Base-by-base conservation (phyloP, 2,329 filamentous ascomycete species). In the Pestalotiopsis sp. region DNA sequence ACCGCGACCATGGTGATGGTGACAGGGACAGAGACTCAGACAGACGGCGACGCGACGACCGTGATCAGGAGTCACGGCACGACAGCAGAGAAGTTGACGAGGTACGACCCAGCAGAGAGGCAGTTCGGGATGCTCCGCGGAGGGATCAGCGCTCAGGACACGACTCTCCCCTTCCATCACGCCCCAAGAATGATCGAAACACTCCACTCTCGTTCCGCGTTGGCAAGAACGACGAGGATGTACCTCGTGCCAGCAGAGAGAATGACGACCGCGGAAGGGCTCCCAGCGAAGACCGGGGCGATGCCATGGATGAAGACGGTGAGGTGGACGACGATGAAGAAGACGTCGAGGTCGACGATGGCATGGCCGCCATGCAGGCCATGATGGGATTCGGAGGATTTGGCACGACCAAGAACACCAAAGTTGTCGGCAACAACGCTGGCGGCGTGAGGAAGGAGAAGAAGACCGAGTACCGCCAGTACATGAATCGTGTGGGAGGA, bases 401-500 rank as follows among this genome's bases (percentile, higher is more conserved):
- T 81, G 91, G 90, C 68, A 91, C 90, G 27, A 98, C 96, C 23
- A 97, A 98, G 81, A 90, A 93, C 70, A 94, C 92, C 67, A 97
- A 98, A 78, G 91, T 99, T 1, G 87, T 88, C 0, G 96, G 96
- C 2, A 99, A 99, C 78, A 90, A 94, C 77, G 89, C 91, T 57
- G 95, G 93, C 67, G 93, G 86, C 0, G 90, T 98, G 66, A 86
- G 91, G 73, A 98, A 96, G 85, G 94, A 96, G 82, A 98, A 97
- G 89, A 95, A 94, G 88, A 93, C 91, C 14, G 89, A 97, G 84
- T 98, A 98, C 77, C 88, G 96, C 74, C 96, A 99, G 87, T 99
- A 99, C 81, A 99, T 99, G 90, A 96, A 96, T 77, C 88, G 93
- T 68, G 85, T 90, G 65, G 93, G 93, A 68, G 93, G 93, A 5